phyloP scores from a whole-genome alignment of 306 rosid species.

The Acmispon strigosus region DNA sequence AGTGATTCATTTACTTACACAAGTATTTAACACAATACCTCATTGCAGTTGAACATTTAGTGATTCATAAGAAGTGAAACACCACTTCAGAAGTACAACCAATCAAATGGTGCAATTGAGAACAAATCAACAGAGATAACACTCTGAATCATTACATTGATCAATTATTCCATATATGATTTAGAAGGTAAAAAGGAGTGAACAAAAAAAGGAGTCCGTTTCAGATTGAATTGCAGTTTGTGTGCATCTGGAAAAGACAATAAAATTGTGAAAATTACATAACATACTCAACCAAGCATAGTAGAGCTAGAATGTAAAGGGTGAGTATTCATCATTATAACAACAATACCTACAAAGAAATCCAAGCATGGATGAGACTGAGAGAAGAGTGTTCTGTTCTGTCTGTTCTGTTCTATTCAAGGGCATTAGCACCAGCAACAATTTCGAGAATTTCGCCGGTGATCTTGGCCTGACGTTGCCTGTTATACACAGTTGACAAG shows the following conservation, averaged over 20 bases:
- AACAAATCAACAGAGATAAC: conserved; percentile 16
- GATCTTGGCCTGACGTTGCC: conserved; percentile 87
- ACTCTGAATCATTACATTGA: conserved; percentile 21
- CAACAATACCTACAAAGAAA: conserved; percentile 32
- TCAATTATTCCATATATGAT: conserved; percentile 22
- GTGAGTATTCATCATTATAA: conserved; percentile 1
- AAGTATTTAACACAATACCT: conserved; percentile 5
- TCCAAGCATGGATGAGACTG: neutral
- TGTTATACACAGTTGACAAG: conserved; percentile 51
- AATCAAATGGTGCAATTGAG: neutral
- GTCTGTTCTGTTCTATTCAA: neutral
- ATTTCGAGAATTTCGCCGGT: conserved; percentile 91
- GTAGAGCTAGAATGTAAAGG: conserved; percentile 14
- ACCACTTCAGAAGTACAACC: neutral
- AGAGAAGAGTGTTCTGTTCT: neutral
- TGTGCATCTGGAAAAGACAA: conserved; percentile 25
- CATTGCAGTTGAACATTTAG: neutral
- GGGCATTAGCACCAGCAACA: conserved; percentile 80
- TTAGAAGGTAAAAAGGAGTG: neutral
- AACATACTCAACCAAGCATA: conserved; percentile 22
- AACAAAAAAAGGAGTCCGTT: conserved; percentile 6
- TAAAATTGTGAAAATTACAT: conserved; percentile 19
- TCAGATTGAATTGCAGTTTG: conserved; percentile 23
- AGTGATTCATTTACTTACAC: neutral
- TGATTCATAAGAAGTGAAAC: neutral